Evolutionary conservation across 768 basidiomycete genomes (phyloP), one percentile per base, ranked within the genome.

Genomic region (Floccularia luteovirens): DNA sequence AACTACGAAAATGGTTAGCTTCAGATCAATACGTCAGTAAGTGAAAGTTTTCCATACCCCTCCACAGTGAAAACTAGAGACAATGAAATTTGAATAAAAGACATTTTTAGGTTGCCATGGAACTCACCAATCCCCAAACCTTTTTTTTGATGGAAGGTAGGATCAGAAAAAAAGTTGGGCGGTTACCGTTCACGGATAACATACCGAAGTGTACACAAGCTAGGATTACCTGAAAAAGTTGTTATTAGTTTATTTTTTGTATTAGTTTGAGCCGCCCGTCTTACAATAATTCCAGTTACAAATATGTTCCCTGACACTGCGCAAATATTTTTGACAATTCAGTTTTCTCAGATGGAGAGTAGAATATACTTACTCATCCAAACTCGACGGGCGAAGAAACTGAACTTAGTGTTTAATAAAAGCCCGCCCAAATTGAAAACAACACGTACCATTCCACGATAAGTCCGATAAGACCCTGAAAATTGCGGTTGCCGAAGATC

Each of bases 341-440:
- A 36, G 20, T 17, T 39, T 14, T 17, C 16, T 19, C 22, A 17
- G 4, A 12, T 24, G 38, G 31, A 33, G 23, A 6, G n/a, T 3
- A 35, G 25, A 4, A 13, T 33, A 17, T 7, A 25, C 28, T 28
- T 49, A 71, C 71, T 61, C 52, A 66, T 64, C 67, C 66, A 72
- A 12, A 74, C 68, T 37, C 73, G 65, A 8, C 68, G 70, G 24
- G 70, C 70, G 48, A 74, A 75, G 54, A 72, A 75, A 45, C 72
- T 75, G 43, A n/a, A n/a, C n/a, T 11, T n/a, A 34, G 24, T 22
- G 17, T 31, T 25, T 24, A 17, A 19, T 45, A 24, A 44, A 27
- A 20, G 13, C 12, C 21, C 20, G 38, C 22, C n/a, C 21, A 21
- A 41, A 19, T 5, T 24, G 8, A n/a, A 31, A 21, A 11, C 8